phyloP scores from a whole-genome alignment of 2,329 filamentous ascomycete genomes.

The Sporothrix protearum region DNA sequence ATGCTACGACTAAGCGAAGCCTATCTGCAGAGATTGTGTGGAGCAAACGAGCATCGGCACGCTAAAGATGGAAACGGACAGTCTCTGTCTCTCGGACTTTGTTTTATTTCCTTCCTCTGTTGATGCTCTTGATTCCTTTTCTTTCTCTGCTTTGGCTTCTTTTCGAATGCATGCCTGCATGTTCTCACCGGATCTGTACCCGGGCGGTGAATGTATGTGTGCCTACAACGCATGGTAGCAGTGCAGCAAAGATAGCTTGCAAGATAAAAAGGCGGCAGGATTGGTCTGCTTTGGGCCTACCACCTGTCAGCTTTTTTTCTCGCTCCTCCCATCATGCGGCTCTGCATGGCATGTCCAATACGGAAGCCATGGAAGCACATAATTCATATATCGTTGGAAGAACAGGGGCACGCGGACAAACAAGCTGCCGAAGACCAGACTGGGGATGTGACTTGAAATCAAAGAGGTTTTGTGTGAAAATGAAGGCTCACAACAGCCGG shows the following conservation, averaged over 20 bases:
- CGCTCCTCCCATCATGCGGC: neutral
- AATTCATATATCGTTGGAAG: neutral
- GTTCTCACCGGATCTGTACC: neutral
- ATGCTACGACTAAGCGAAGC: neutral
- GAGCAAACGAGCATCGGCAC: neutral
- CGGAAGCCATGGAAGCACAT: neutral
- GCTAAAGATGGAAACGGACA: neutral
- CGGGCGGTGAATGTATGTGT: neutral
- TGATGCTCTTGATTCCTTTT: neutral
- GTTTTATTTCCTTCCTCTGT: neutral
- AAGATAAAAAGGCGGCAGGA: neutral
- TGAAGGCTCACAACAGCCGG: no score
- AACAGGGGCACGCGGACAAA: neutral
- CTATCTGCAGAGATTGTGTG: neutral
- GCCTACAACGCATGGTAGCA: neutral
- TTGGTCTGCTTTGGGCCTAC: neutral
- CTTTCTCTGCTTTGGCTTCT: neutral
- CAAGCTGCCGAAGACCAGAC: neutral
- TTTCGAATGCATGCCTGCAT: neutral
- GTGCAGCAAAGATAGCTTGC: neutral
- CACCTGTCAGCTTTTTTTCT: neutral
- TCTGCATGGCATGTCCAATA: neutral
- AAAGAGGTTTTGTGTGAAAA: no score
- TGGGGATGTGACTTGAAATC: neutral
- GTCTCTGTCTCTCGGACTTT: neutral